Evolutionary conservation across 495 filamentous ascomycete genomes (phyloP).

Genomic region (Neurospora hispaniola): DNA sequence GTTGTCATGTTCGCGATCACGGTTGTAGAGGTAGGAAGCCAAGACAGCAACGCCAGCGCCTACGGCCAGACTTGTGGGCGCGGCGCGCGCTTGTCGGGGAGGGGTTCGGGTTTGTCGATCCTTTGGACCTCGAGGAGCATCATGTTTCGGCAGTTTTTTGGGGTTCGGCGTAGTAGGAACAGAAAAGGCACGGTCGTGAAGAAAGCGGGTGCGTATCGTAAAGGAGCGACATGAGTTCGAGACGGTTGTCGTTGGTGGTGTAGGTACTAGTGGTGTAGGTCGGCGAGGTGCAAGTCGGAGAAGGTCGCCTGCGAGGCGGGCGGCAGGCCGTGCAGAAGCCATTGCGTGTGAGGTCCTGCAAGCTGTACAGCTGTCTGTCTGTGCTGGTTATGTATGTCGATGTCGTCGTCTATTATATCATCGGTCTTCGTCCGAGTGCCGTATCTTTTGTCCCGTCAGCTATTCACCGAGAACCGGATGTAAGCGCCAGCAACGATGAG

Average conservation of each 20-base stretch:
- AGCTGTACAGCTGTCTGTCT: background rate
- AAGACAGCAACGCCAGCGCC: background rate
- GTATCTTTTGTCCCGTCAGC: background rate
- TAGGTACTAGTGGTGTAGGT: background rate
- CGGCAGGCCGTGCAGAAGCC: background rate
- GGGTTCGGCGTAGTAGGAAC: background rate
- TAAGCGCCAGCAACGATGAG: background rate
- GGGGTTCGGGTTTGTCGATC: background rate
- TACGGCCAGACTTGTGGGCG: background rate
- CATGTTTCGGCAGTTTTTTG: background rate
- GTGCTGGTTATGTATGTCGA: background rate
- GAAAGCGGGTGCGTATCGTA: background rate
- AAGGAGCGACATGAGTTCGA: background rate
- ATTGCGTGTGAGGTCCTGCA: background rate
- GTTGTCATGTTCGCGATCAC: background rate
- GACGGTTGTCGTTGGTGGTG: background rate
- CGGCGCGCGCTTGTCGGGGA: background rate
- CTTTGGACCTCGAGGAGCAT: background rate
- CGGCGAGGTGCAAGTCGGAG: background rate
- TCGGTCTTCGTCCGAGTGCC: background rate
- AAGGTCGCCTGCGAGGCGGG: background rate
- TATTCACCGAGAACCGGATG: background rate
- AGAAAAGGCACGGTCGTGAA: background rate
- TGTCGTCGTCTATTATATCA: background rate
- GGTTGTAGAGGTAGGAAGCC: background rate